phyloP scores from a whole-genome alignment of 768 basidiomycete genomes.

The Fomitopsis pulvina region DNA sequence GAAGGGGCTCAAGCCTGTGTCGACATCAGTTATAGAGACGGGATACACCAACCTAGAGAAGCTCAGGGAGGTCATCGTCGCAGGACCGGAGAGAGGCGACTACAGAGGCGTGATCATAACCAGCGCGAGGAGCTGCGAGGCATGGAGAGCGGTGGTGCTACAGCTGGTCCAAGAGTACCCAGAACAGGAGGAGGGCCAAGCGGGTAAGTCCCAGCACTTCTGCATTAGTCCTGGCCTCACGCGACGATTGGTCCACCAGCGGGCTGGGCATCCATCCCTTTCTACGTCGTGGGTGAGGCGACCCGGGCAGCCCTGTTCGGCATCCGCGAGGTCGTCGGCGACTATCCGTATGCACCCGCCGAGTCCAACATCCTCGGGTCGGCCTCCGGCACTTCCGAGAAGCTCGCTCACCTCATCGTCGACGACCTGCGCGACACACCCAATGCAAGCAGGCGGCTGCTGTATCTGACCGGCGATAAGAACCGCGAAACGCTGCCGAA shows the following conservation, averaged over 20 bases:
- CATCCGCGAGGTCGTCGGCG: constrained; percentile 22
- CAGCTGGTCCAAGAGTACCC: constrained; percentile 3
- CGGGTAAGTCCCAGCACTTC: constrained; percentile 1
- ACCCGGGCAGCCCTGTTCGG: constrained; percentile 45
- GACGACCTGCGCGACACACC: constrained; percentile 19
- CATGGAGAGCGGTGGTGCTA: constrained; percentile 48
- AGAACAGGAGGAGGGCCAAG: neutral
- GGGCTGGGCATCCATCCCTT: constrained; percentile 54
- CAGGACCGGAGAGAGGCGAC: constrained; percentile 27
- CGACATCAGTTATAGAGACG: constrained; percentile 72
- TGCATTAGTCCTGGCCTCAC: neutral
- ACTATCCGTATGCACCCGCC: constrained; percentile 22
- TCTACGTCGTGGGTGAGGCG: constrained; percentile 72
- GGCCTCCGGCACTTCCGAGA: constrained; percentile 56
- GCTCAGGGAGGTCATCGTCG: constrained; percentile 37
- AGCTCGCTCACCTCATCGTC: constrained; percentile 60
- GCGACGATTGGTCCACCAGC: constrained; percentile 14
- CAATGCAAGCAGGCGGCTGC: constrained; percentile 26
- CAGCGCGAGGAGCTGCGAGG: constrained; percentile 71
- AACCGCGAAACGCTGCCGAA: constrained; percentile 61
- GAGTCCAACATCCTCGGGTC: constrained; percentile 37
- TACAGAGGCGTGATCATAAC: constrained; percentile 68
- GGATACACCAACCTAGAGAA: constrained; percentile 39
- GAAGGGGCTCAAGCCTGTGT: constrained; percentile 45
- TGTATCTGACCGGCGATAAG: constrained; percentile 87